These are phyloP conservation scores for Mollisiaceae sp. DNA, from an alignment of 2,329 filamentous ascomycete genomes.

Conservation along the genomic window DNA sequence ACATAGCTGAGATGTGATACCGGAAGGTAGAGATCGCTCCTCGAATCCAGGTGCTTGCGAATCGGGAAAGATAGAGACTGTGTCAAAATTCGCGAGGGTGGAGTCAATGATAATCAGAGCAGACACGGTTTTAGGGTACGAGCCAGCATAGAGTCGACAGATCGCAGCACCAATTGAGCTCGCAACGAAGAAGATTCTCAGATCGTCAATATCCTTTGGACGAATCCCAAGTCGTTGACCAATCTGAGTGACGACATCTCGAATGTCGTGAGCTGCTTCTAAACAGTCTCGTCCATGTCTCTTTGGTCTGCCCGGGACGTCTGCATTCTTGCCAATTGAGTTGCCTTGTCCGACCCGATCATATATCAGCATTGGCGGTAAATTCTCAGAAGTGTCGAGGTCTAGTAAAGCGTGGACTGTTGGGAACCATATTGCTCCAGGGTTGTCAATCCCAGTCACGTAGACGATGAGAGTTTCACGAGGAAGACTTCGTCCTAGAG, in stretches of 20 bases:
- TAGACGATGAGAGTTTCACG: constrained; percentile 18
- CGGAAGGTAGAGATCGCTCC: neutral
- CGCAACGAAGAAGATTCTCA: constrained; percentile 34
- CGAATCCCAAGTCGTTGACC: constrained; percentile 14
- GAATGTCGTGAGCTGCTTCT: constrained; percentile 32
- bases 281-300: constrained; percentile 36
- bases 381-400: constrained; percentile 23
- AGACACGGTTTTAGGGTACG: constrained; percentile 35
- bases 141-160: constrained; percentile 39
- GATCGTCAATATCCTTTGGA: neutral
- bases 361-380: constrained; percentile 39
- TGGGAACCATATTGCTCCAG: constrained; percentile 33
- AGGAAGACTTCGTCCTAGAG: neutral
- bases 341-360: constrained; percentile 30
- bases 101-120: constrained; percentile 39
- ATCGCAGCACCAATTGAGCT: constrained; percentile 39
- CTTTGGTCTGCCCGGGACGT: constrained; percentile 29
- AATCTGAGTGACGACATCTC: constrained; percentile 31
- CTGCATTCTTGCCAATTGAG: constrained; percentile 19
- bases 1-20: constrained; percentile 1
- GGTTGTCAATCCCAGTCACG: constrained; percentile 24
- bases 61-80: constrained; percentile 35
- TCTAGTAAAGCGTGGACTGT: constrained; percentile 33
- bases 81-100: constrained; percentile 37
- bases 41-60: constrained; percentile 25